Conservation (phyloP, 352 stramenopile species). For the Albugo laibachii region DNA sequence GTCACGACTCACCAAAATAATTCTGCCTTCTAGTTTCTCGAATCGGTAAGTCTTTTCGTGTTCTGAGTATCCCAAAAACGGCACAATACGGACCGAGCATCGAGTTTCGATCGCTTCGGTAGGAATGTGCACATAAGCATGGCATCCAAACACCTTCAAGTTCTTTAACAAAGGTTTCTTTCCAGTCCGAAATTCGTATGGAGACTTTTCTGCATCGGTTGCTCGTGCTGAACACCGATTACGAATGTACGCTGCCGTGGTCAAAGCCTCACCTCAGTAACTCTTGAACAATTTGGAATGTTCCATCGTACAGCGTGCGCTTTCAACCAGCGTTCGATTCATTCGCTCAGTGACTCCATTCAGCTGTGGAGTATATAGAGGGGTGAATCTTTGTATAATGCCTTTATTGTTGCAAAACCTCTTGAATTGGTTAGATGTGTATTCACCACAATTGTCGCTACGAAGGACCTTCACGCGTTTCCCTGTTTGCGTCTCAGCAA, state of each 20-base stretch:
- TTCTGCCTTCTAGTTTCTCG: too few species aligned
- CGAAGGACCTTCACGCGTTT: too few species aligned
- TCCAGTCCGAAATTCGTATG: not conserved
- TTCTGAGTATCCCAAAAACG: slow-evolving; percentile 1
- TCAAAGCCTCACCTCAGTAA: slow-evolving; percentile 5
- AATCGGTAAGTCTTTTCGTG: slow-evolving; percentile 2
- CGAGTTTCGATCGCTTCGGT: not conserved
- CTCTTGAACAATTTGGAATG: slow-evolving; percentile 2
- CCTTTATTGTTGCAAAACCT: too few species aligned
- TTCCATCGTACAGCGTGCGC: not conserved
- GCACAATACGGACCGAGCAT: not conserved
- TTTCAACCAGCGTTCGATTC: slow-evolving; percentile 1
- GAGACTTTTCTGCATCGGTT: not conserved
- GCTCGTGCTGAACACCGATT: not conserved
- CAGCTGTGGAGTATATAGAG: slow-evolving; percentile 4
- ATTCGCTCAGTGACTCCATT: slow-evolving; percentile 7
- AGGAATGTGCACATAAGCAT: slow-evolving; percentile 1
- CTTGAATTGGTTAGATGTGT: too few species aligned
- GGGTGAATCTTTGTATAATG: slow-evolving; percentile 8
- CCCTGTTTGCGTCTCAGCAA: slow-evolving; percentile 6
- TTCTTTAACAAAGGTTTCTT: slow-evolving; percentile 1
- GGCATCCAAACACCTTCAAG: slow-evolving; percentile 1
- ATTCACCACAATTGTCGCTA: too few species aligned
- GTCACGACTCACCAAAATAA: too few species aligned
- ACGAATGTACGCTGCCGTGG: slow-evolving; percentile 3